A percentile compares a stretch with the other conserved stretches of the same genome.
phyloP scores from a whole-genome alignment of 108 stramenopile genomes.

The Skeletonema marinoi region DNA sequence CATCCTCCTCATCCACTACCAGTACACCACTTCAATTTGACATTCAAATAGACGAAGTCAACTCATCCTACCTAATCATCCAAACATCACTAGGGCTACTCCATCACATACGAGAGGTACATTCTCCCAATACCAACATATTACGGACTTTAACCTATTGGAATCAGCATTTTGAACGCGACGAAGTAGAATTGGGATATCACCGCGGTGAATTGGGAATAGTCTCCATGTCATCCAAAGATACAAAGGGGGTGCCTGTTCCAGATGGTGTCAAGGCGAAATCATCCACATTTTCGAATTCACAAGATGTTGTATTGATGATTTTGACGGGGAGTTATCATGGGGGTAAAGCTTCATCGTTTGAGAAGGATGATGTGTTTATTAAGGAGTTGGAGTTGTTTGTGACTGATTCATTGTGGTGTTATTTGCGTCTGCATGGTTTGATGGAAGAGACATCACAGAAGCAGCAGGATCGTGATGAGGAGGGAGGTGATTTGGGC shows the following conservation, averaged over 20 bases:
- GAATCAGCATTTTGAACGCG: constrained; percentile 22
- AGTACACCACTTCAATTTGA: too few relatives aligned
- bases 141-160: constrained; percentile 29
- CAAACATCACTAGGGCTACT: constrained; percentile 33
- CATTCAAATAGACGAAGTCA: constrained; percentile 30
- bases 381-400: too few relatives aligned
- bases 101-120: constrained; percentile 30
- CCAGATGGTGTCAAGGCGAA: constrained; percentile 7
- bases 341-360: not conserved
- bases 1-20: too few relatives aligned
- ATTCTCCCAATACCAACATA: constrained; percentile 25
- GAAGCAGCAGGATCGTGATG: too few relatives aligned
- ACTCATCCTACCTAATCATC: constrained; percentile 26
- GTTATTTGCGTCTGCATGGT: too few relatives aligned
- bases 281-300: not conserved
- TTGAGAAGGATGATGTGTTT: too few relatives aligned
- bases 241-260: constrained; percentile 6
- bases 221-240: not conserved
- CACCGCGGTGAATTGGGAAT: not conserved
- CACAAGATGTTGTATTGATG: constrained; percentile 29
- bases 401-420: too few relatives aligned
- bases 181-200: not conserved
- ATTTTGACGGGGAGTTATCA: constrained; percentile 32
- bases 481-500: too few relatives aligned
- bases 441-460: too few relatives aligned